Conservation (phyloP, 768 basidiomycete species). For the Termitomyces titanicus region DNA sequence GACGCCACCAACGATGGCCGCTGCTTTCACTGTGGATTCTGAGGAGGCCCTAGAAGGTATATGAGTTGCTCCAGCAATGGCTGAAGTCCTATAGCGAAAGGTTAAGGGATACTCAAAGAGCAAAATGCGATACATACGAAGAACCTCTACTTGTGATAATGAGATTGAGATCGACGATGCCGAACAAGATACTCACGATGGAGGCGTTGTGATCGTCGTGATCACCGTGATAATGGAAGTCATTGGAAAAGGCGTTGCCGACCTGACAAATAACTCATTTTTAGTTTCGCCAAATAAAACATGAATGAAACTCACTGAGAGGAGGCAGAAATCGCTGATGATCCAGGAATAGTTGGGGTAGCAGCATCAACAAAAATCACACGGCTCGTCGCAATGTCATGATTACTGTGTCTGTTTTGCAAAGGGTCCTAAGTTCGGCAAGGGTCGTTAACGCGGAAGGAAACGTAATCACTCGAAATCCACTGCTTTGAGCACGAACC, state of each 20-base stretch:
- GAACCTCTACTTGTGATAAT: neutral
- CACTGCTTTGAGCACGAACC: neutral
- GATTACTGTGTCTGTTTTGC: neutral
- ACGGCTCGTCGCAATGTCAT: slow-evolving; percentile 1
- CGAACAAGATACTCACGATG: neutral
- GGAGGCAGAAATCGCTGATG: neutral
- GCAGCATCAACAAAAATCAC: neutral
- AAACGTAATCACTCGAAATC: neutral
- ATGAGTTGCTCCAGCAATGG: neutral
- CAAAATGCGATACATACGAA: neutral
- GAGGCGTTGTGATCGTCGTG: neutral
- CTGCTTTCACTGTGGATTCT: neutral
- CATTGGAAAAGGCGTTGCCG: neutral
- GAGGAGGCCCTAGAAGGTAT: neutral
- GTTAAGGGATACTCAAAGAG: neutral
- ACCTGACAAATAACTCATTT: neutral
- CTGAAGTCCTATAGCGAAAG: neutral
- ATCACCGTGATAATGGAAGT: neutral
- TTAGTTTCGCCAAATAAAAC: neutral
- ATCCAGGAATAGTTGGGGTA: neutral
- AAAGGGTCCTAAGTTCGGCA: neutral
- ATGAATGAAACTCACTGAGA: neutral
- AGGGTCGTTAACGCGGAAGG: neutral
- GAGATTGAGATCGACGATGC: neutral
- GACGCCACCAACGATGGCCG: slow-evolving; percentile 12